Conservation (phyloP, 345 rosid species). For the Garcia nutans region DNA sequence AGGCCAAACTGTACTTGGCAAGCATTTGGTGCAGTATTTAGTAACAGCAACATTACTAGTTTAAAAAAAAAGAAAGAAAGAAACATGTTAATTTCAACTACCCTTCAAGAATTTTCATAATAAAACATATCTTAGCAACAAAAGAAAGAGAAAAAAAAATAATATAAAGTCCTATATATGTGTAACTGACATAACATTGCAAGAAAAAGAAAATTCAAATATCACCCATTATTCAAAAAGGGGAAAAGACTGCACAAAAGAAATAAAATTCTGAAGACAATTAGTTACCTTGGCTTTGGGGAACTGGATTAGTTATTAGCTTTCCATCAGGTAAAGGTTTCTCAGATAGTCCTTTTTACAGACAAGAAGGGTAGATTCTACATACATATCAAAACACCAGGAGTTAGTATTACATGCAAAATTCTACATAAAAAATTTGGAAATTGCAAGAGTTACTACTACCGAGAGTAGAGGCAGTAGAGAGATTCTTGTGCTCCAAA, state of each 20-base stretch:
- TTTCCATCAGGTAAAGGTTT: constrained; percentile 25
- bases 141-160: not conserved
- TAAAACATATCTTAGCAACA: not conserved
- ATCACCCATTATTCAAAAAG: too few relatives aligned
- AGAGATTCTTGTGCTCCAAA: constrained; percentile 16
- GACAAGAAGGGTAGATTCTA: constrained; percentile 49
- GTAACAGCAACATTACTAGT: too few relatives aligned
- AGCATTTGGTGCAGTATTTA: too few relatives aligned
- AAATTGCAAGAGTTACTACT: not conserved
- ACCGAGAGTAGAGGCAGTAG: constrained; percentile 12
- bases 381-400: not conserved
- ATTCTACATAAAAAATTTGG: not conserved
- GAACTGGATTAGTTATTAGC: constrained; percentile 43
- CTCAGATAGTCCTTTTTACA: constrained; percentile 26
- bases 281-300: constrained; percentile 56
- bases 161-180: too few relatives aligned
- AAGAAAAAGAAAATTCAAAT: too few relatives aligned
- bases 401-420: not conserved
- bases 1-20: too few relatives aligned
- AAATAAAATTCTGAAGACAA: not conserved
- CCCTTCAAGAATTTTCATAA: too few relatives aligned
- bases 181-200: too few relatives aligned
- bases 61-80: too few relatives aligned
- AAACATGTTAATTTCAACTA: too few relatives aligned
- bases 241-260: too few relatives aligned